phyloP scores from a whole-genome alignment of 495 filamentous ascomycete genomes.

The Acidiella bohemica region DNA sequence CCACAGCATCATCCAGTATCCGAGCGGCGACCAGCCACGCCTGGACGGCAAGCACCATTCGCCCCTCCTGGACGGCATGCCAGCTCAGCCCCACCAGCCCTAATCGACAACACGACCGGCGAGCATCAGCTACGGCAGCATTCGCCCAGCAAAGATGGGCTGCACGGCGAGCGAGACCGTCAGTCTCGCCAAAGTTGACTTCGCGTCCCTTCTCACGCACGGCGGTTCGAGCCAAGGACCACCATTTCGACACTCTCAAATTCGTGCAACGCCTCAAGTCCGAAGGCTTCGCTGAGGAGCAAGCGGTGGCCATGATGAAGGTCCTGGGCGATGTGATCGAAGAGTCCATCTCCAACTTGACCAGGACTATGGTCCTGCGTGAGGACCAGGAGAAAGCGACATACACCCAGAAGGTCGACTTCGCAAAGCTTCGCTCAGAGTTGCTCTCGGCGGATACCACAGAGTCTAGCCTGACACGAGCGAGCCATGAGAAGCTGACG shows the following conservation, averaged over 20 bases:
- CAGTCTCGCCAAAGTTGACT: background rate
- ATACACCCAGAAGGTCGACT: conserved; percentile 98
- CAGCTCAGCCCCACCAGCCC: background rate
- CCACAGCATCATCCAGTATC: too few species aligned
- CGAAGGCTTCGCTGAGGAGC: conserved; percentile 92
- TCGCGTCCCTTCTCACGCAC: conserved; percentile 57
- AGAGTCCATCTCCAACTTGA: conserved; percentile 96
- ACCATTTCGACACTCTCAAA: conserved; percentile 97
- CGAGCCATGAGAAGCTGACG: conserved; percentile 80
- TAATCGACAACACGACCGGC: background rate
- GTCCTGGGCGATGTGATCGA: conserved; percentile 94
- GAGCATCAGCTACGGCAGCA: conserved; percentile 8
- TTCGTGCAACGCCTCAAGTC: conserved; percentile 81
- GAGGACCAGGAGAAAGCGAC: conserved; percentile 78
- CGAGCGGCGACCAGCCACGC: too few species aligned
- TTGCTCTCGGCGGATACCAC: conserved; percentile 80
- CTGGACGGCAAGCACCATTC: conserved; percentile 6
- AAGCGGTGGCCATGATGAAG: conserved; percentile 92
- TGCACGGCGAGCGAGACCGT: background rate
- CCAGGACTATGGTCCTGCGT: conserved; percentile 94
- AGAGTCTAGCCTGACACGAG: conserved; percentile 74
- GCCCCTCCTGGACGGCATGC: background rate
- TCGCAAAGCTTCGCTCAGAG: conserved; percentile 94
- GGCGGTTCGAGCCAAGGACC: conserved; percentile 48
- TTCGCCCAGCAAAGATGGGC: conserved; percentile 6